Conservation (phyloP, 148 eudicot species). For the Rhododendron kiyosumense region DNA sequence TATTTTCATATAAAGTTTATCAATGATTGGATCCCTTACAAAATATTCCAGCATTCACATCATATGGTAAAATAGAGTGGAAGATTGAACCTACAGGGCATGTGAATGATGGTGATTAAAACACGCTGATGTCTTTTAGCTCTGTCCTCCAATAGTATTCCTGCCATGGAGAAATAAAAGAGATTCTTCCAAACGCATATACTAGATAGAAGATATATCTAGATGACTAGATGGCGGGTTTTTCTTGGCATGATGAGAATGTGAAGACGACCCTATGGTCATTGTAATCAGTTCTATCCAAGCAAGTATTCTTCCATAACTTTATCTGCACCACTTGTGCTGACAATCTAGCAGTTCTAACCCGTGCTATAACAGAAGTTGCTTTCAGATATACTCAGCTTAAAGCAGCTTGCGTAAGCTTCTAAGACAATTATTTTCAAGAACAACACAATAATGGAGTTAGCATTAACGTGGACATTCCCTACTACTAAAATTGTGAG, state of each 20-base stretch:
- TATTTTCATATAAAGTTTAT: background rate
- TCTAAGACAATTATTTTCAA: background rate
- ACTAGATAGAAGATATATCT: background rate
- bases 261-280: background rate
- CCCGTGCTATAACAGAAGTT: background rate
- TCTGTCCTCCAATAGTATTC: background rate
- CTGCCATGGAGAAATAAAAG: background rate
- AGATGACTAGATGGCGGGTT: background rate
- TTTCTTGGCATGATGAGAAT: background rate
- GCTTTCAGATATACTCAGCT: background rate
- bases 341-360: background rate
- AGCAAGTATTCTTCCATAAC: background rate
- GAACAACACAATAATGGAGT: slow-evolving; percentile 2
- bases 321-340: background rate
- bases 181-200: background rate
- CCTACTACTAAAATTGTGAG: background rate
- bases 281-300: background rate
- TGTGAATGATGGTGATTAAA: background rate
- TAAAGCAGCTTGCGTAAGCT: background rate
- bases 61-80: background rate
- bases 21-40: background rate
- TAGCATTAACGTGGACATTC: background rate
- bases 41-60: background rate
- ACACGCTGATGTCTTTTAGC: background rate
- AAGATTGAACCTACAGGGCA: background rate